A percentile compares a stretch with the other conserved stretches of the same genome.
These are phyloP conservation scores for Sanghuangporus sanghuang DNA, from an alignment of 1,284 basidiomycete genomes.

Conservation along the genomic window DNA sequence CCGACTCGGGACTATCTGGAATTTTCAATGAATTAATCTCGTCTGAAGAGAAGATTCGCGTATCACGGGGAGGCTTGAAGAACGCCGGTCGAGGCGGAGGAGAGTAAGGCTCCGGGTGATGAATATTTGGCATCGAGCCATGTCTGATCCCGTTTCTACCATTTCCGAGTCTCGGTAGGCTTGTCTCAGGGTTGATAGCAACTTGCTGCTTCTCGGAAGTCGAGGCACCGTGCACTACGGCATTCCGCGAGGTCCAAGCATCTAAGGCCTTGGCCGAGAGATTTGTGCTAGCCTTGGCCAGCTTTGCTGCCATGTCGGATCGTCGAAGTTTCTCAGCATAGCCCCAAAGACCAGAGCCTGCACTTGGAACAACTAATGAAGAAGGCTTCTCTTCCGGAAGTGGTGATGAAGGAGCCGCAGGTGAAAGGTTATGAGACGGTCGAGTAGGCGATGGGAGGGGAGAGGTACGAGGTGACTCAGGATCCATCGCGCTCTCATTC, in stretches of 20 bases:
- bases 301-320: constrained; percentile 61
- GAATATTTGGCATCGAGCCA: constrained; percentile 39
- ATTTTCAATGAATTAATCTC: constrained; percentile 25
- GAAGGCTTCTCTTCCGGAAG: constrained; percentile 15
- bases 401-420: constrained; percentile 13
- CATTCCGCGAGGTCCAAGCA: constrained; percentile 34
- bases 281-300: constrained; percentile 70
- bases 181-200: constrained; percentile 9
- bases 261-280: constrained; percentile 59
- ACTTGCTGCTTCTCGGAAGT: constrained; percentile 4
- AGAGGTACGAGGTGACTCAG: constrained; percentile 36
- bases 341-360: constrained; percentile 43
- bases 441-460: constrained; percentile 28
- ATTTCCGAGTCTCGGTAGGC: neutral
- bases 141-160: constrained; percentile 25
- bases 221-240: constrained; percentile 11
- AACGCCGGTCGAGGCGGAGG: constrained; percentile 53
- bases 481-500: constrained; percentile 66
- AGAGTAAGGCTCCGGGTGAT: constrained; percentile 38
- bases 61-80: constrained; percentile 55
- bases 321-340: constrained; percentile 71
- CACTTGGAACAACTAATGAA: constrained; percentile 20
- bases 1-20: constrained; percentile 39
- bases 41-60: constrained; percentile 36
- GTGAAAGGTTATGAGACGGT: constrained; percentile 18